These are phyloP conservation scores for Gossypium herbaceum DNA, from an alignment of 345 rosid genomes.

Conservation along the genomic window DNA sequence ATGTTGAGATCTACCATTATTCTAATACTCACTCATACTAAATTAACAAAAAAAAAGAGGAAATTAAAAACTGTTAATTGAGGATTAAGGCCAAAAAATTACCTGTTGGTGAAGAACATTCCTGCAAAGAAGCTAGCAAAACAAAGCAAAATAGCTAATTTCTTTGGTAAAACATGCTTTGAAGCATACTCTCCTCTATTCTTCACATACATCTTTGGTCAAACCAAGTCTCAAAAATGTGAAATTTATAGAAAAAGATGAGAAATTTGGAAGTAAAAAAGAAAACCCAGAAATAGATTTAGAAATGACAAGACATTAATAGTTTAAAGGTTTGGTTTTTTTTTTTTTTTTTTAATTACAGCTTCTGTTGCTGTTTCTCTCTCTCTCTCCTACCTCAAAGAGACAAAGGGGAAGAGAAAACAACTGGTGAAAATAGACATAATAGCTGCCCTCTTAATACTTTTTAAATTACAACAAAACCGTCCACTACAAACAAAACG, in stretches of 20 bases:
- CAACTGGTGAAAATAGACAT: background rate
- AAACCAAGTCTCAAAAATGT: background rate
- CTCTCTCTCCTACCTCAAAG: background rate
- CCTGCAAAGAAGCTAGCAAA: conserved; percentile 69
- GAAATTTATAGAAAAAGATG: background rate
- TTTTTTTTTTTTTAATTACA: background rate
- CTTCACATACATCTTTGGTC: conserved; percentile 53
- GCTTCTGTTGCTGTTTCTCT: background rate
- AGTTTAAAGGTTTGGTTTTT: conserved; percentile 4
- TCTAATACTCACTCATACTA: background rate
- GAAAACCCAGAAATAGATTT: background rate
- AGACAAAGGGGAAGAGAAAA: conserved; percentile 10
- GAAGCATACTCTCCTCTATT: conserved; percentile 42
- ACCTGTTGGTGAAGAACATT: conserved; percentile 83
- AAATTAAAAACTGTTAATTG: background rate
- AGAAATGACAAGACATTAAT: conserved; percentile 8
- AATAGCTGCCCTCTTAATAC: conserved; percentile 19
- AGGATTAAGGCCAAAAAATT: background rate
- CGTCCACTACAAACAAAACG: conserved; percentile 14
- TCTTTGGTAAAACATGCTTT: conserved; percentile 45
- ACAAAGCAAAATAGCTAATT: conserved; percentile 59
- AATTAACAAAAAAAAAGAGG: background rate
- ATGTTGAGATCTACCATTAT: background rate
- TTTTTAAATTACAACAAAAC: conserved; percentile 16
- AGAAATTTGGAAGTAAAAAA: background rate